Conservation (phyloP, 345 rosid species). For the Turnera subulata region DNA sequence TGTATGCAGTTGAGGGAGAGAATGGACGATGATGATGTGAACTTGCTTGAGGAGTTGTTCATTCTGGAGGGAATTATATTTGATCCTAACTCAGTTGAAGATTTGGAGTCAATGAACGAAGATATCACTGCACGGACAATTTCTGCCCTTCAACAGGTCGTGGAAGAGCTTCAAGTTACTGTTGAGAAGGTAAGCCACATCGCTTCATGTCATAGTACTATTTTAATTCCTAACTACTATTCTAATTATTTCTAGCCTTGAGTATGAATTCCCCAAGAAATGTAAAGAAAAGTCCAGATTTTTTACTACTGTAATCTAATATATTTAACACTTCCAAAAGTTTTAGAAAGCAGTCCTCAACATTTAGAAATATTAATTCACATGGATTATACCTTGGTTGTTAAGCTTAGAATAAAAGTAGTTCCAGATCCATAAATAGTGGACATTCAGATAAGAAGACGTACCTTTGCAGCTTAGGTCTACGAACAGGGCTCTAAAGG, state of each 20-base stretch:
- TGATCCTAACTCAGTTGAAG: slow-evolving; percentile 41
- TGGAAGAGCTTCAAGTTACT: slow-evolving; percentile 43
- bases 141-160: slow-evolving; percentile 40
- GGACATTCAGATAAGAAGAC: too few relatives aligned
- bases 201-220: background rate
- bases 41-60: slow-evolving; percentile 64
- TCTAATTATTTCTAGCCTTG: background rate
- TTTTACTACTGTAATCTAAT: background rate
- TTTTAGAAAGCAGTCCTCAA: too few relatives aligned
- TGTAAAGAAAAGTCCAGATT: too few relatives aligned
- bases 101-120: slow-evolving; percentile 41
- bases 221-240: background rate
- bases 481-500: slow-evolving; percentile 43
- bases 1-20: slow-evolving; percentile 56
- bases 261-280: background rate
- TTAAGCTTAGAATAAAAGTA: too few relatives aligned
- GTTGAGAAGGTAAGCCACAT: slow-evolving; percentile 44
- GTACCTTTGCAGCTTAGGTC: slow-evolving; percentile 35
- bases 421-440: too few relatives aligned
- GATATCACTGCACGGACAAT: slow-evolving; percentile 40
- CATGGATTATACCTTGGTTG: too few relatives aligned
- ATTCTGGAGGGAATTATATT: slow-evolving; percentile 43
- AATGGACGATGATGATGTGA: slow-evolving; percentile 49
- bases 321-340: too few relatives aligned
- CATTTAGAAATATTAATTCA: too few relatives aligned